Evolutionary conservation across 169 alveolate species (phyloP), one percentile per base, ranked within the genome.

Genomic region (Haemoproteus tartakovskyi): DNA sequence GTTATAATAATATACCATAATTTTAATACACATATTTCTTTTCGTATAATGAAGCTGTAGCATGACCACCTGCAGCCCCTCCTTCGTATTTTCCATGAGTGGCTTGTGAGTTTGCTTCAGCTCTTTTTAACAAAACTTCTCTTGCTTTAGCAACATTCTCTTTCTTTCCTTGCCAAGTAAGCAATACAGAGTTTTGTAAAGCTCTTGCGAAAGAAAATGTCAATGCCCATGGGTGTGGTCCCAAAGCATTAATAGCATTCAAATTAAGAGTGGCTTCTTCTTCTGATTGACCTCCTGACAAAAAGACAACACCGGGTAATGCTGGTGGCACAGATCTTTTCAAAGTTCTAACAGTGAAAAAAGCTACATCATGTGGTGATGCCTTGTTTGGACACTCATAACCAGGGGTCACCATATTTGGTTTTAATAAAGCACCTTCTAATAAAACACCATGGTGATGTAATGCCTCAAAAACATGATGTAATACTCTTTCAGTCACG

Each of bases 131-230:
- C 59, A 98, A 88, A 21, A 96, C 98, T 70, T 89, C 91, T 85
- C 96, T 98, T 11, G 99, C 99, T 27, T 94, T 96, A 33, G 87
- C 91, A 57, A 91, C 93, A 87, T 98, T 96, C 78, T 94, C 99
- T 27, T 87, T 84, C 85, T 94, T 93, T 38, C 99, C 99, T 40
- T 78, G 80, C 99, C 99, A 98, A 21, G 98, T 90, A 89, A 95
- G 95, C 36, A 97, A 87, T 61, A 95, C 91, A 16, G 99, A 89
- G 21, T 94, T 94, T 92, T 98, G 98, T 46, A 98, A 92, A 27
- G 99, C 99, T 64, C 99, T 92, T 60, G 99, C 99, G 81, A 95
- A 98, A 33, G 99, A 96, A 97, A 98, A 98, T 38, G 99, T 89
- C 12, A 98, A 91, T 64, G 89, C 81, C 98, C 99, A 96, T 30